A percentile compares a stretch with the other conserved stretches of the same genome.
These are phyloP conservation scores for Fusarium buxicola DNA, from an alignment of 2,329 filamentous ascomycete species.

Conservation along the genomic window DNA sequence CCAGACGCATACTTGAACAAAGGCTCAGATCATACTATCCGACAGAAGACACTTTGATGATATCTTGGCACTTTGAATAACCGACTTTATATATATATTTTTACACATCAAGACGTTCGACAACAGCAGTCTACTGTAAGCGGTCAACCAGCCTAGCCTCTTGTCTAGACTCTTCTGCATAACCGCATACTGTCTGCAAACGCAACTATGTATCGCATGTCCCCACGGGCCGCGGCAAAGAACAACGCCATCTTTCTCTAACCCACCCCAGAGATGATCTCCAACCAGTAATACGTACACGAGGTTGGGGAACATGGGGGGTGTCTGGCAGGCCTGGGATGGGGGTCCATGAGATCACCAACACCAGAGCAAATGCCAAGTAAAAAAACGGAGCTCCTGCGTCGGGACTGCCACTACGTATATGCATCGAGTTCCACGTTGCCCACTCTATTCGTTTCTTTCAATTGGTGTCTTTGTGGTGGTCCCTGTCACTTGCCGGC, in stretches of 20 bases:
- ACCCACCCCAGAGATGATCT: slow-evolving; percentile 21
- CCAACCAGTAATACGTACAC: slow-evolving; percentile 32
- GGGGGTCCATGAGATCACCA: slow-evolving; percentile 35
- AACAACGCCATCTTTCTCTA: slow-evolving; percentile 16
- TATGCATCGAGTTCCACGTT: slow-evolving; percentile 29
- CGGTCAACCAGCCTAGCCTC: neutral
- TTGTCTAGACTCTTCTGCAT: neutral
- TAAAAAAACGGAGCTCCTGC: slow-evolving; percentile 22
- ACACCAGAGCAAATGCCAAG: slow-evolving; percentile 18
- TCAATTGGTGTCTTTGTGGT: slow-evolving; percentile 10
- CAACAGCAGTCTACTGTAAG: neutral
- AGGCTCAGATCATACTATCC: neutral
- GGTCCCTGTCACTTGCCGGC: slow-evolving; percentile 19
- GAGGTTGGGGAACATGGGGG: slow-evolving; percentile 32
- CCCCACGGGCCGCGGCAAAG: slow-evolving; percentile 3
- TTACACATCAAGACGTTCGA: neutral
- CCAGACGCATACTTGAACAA: neutral
- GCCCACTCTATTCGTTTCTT: slow-evolving; percentile 16
- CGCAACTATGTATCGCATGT: neutral
- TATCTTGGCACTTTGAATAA: neutral
- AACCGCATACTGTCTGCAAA: neutral
- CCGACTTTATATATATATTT: neutral
- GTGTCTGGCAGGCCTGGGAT: slow-evolving; percentile 24
- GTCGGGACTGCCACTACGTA: slow-evolving; percentile 8
- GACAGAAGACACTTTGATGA: too few relatives aligned